Base-by-base conservation (phyloP, 1,284 basidiomycete genomes). In the Trichosporon coremiiforme region DNA sequence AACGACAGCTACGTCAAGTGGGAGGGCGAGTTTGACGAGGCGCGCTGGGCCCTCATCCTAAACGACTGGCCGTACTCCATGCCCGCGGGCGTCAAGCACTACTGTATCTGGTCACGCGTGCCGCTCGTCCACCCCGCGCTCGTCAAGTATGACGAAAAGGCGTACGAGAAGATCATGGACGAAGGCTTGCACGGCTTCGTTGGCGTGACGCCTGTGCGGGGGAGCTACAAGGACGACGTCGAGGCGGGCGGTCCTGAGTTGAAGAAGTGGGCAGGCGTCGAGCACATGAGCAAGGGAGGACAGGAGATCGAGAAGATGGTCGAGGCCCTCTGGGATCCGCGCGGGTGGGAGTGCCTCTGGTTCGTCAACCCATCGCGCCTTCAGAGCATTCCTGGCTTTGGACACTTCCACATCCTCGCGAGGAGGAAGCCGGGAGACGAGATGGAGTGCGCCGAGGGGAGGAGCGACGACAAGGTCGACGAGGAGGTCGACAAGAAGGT, bases 21-120 rank as follows among this genome's bases (percentile, higher is more conserved):
- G 63, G 76, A 73, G 13, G 65, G 66, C n/a, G 73, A 74, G 12
- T 70, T 82, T 10, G 80, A 82, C 68, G 31, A 36, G 13, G 73
- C 74, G 0, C 76, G 77, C 50, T 82, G 78, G 64, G 80, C 79
- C 4, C 77, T 83, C 1, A 68, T 84, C 25, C 74, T 76, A 3
- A 84, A 84, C 66, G 82, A 84, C 73, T 84, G 82, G 82, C 82
- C 82, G 36, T 84, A 84, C 68, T 77, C 75, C 65, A 69, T 79
- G 13, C 82, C 82, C 0, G 75, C 78, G 35, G 82, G 79, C 7
- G 80, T 81, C 1, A 70, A 75, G 68, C 82, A 84, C 68, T 80
- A 75, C 70, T 78, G 78, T 55, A 76, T 84, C 13, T 84, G 82
- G 82, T 80, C 75, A 25, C 74, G 76, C 64, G 82, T 83, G 67